Evolutionary conservation across 495 filamentous ascomycete species (phyloP), one percentile per base, ranked within the genome.

Genomic region (Penicillium crystallinum): DNA sequence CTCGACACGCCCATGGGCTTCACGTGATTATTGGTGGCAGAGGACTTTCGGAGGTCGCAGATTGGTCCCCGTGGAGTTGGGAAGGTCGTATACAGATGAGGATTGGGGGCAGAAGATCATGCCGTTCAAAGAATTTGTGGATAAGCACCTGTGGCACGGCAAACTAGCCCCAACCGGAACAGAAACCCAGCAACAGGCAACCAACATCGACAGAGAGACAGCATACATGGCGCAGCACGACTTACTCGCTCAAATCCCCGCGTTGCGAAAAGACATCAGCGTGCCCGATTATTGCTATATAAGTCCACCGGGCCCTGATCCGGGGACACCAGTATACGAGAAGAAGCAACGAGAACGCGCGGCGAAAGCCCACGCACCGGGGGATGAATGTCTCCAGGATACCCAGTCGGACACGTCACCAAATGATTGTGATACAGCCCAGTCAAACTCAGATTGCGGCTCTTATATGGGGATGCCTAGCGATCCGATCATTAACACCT

Each of bases 161-260:
- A 49, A 60, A 33, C 21, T 42, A 6, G 45, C 52, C 2, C 23
- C 15, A 15, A 45, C 9, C 1, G 10, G 11, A 3, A 21, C 29
- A 5, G 27, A 43, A 21, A n/a, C 37, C 6, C 34, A 62, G 10
- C 29, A 44, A 17, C 40, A 55, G 18, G 41, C 55, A 2, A 46
- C 34, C 2, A 52, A 50, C 7, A 49, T 66, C 25, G 56, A 53
- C 1, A 48, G 36, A 3, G 63, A 69, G 37, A 67, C 68, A n/a
- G 88, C 78, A 5, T 99, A 99, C 59, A 77, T 99, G 36, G 93
- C 93, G 14, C 93, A 99, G 62, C 89, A 97, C 68, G 84, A 88
- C 52, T 77, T 98, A 21, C 82, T 98, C 53, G 56, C 79, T 0
- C 93, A 98, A 59, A 85, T 98, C 14, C 90, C 95, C 0, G 63